Conservation (phyloP, 805 yeast species). For the Spathaspora sp. region DNA sequence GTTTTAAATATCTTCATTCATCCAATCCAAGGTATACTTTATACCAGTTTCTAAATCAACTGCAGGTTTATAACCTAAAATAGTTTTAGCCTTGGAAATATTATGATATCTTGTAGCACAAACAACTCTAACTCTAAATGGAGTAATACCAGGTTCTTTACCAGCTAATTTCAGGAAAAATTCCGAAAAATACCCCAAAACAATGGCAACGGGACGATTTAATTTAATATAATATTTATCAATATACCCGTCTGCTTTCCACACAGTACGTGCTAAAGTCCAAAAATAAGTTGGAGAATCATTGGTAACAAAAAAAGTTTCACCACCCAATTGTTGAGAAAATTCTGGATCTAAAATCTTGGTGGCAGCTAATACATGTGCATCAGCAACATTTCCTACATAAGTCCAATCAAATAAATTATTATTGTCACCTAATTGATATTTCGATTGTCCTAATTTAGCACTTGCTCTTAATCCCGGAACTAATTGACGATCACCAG, state of each 20-base stretch:
- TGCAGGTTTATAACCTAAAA: constrained; percentile 76
- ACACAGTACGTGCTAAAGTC: constrained; percentile 93
- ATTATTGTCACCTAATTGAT: constrained; percentile 92
- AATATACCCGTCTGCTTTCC: constrained; percentile 93
- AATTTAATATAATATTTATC: constrained; percentile 68
- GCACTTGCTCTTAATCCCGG: constrained; percentile 89
- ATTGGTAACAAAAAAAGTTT: constrained; percentile 86
- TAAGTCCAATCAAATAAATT: constrained; percentile 96
- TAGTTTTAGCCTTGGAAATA: constrained; percentile 76
- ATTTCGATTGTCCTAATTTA: constrained; percentile 78
- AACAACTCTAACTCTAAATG: constrained; percentile 88
- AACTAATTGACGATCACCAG: constrained; percentile 95
- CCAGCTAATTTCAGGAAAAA: constrained; percentile 65
- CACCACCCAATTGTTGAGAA: constrained; percentile 63
- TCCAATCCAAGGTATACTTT: constrained; percentile 76
- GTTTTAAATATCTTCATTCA: constrained; percentile 53
- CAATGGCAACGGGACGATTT: constrained; percentile 71
- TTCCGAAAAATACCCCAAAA: constrained; percentile 78
- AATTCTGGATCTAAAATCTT: constrained; percentile 51
- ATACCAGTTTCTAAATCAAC: constrained; percentile 81
- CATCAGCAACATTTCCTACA: constrained; percentile 97
- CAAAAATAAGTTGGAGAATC: constrained; percentile 95
- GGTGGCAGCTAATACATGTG: constrained; percentile 90
- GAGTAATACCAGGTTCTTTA: constrained; percentile 91
- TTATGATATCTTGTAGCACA: constrained; percentile 94